A percentile compares a stretch with the other conserved stretches of the same genome.
Conservation (phyloP, 495 filamentous ascomycete species). For the Neurospora sp. region DNA sequence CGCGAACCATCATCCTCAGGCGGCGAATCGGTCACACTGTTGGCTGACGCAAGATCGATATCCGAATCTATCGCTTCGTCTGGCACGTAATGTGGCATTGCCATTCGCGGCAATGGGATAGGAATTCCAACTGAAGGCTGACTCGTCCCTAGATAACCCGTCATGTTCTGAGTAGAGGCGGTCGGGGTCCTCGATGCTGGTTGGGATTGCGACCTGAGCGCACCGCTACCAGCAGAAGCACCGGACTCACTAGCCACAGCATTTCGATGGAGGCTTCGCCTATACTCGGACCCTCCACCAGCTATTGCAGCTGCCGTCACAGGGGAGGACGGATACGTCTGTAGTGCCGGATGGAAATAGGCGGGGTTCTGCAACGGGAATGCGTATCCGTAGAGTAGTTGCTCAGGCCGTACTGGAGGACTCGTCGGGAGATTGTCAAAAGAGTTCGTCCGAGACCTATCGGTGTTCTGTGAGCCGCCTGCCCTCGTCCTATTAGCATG, state of each 20-base stretch:
- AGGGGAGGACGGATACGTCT: constrained; percentile 39
- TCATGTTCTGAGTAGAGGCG: constrained; percentile 7
- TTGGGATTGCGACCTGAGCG: constrained; percentile 47
- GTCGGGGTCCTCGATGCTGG: constrained; percentile 39
- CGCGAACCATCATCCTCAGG: constrained; percentile 29
- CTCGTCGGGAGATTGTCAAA: constrained; percentile 42
- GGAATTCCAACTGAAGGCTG: constrained; percentile 22
- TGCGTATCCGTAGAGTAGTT: constrained; percentile 27
- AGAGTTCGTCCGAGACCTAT: constrained; percentile 44
- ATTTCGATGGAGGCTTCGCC: constrained; percentile 41
- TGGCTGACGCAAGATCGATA: constrained; percentile 25
- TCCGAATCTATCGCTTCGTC: constrained; percentile 33
- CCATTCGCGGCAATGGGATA: constrained; percentile 24
- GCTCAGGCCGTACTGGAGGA: constrained; percentile 40
- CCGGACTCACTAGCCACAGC: constrained; percentile 27
- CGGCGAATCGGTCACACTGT: constrained; percentile 25
- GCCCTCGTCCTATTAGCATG: constrained; percentile 34
- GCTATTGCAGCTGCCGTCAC: constrained; percentile 28
- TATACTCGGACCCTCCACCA: constrained; percentile 30
- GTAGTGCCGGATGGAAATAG: constrained; percentile 25
- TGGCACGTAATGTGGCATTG: constrained; percentile 38
- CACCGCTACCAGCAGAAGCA: constrained; percentile 27
- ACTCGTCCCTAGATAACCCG: constrained; percentile 12
- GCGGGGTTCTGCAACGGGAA: constrained; percentile 14
- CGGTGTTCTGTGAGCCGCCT: constrained; percentile 21